These are phyloP conservation scores for Cytidiella melzeri DNA, from an alignment of 768 basidiomycete species.

Conservation along the genomic window DNA sequence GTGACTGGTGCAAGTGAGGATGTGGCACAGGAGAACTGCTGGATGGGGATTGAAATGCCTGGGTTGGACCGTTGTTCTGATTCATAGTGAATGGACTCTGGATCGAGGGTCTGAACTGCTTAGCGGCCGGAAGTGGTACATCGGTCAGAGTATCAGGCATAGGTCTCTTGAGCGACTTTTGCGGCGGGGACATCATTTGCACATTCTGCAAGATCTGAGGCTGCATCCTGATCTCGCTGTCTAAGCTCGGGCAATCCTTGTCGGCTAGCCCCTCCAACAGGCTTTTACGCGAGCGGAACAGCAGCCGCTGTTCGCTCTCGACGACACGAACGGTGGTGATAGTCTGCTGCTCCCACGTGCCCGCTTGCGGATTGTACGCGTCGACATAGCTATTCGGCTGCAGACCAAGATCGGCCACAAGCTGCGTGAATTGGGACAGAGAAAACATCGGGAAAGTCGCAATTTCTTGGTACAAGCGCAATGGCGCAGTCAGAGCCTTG, in stretches of 20 bases:
- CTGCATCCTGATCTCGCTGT: slow-evolving; percentile 50
- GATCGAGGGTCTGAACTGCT: not conserved
- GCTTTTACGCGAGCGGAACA: slow-evolving; percentile 56
- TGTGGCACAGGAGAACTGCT: not conserved
- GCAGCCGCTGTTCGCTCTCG: slow-evolving; percentile 50
- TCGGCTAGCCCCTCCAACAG: slow-evolving; percentile 53
- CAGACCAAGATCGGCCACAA: slow-evolving; percentile 52
- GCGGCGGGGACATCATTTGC: slow-evolving; percentile 4
- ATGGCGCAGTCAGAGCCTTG: slow-evolving; percentile 49
- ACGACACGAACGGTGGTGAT: slow-evolving; percentile 54
- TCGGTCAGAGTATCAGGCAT: slow-evolving; percentile 5
- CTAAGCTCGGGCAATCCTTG: slow-evolving; percentile 49
- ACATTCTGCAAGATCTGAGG: slow-evolving; percentile 17
- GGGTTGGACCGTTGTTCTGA: not conserved
- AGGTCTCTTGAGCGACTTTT: slow-evolving; percentile 8
- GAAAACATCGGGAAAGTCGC: slow-evolving; percentile 63
- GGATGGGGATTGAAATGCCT: not conserved
- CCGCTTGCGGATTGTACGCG: slow-evolving; percentile 44
- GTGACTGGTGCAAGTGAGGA: not conserved
- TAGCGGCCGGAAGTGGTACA: not conserved
- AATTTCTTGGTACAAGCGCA: slow-evolving; percentile 51
- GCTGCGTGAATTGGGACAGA: slow-evolving; percentile 43
- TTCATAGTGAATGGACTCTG: not conserved
- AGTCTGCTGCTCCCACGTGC: slow-evolving; percentile 65
- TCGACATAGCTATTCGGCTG: slow-evolving; percentile 50